Conservation (phyloP, 306 rosid genomes). For the Rosa persica region DNA sequence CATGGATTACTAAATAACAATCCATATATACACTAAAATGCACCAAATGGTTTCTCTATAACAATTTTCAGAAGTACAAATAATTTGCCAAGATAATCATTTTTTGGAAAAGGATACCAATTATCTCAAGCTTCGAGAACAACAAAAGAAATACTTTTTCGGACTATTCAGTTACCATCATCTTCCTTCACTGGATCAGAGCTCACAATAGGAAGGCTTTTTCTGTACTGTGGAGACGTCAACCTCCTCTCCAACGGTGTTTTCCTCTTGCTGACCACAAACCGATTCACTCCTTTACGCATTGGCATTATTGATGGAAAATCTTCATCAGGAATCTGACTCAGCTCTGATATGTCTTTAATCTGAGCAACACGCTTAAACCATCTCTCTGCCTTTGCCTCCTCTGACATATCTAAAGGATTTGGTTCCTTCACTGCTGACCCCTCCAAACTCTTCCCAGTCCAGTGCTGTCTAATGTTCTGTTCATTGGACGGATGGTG, state of each 20-base stretch:
- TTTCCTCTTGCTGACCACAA: constrained; percentile 98
- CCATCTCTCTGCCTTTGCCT: constrained; percentile 98
- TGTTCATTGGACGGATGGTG: constrained; percentile 37
- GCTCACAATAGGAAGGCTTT: constrained; percentile 77
- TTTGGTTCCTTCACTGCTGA: constrained; percentile 92
- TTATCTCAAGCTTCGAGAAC: constrained; percentile 17
- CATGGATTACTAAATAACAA: neutral
- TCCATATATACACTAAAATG: neutral
- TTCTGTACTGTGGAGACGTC: constrained; percentile 87
- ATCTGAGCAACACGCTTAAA: constrained; percentile 93
- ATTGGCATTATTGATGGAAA: constrained; percentile 98
- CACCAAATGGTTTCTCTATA: neutral
- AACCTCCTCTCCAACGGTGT: constrained; percentile 94
- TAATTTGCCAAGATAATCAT: neutral
- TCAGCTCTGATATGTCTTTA: constrained; percentile 91
- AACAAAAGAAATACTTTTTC: neutral
- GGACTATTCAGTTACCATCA: constrained; percentile 46
- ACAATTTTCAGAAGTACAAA: neutral
- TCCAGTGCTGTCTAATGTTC: constrained; percentile 52
- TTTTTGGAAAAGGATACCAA: neutral
- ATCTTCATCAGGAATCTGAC: constrained; percentile 98
- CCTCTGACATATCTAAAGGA: constrained; percentile 98
- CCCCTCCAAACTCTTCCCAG: constrained; percentile 90
- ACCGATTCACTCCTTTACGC: constrained; percentile 98
- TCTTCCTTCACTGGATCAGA: constrained; percentile 67